Percentiles rank a stretch among this genome's conserved stretches.
phyloP scores from a whole-genome alignment of 257 asterid genomes.

The Solanum raphanifolium region DNA sequence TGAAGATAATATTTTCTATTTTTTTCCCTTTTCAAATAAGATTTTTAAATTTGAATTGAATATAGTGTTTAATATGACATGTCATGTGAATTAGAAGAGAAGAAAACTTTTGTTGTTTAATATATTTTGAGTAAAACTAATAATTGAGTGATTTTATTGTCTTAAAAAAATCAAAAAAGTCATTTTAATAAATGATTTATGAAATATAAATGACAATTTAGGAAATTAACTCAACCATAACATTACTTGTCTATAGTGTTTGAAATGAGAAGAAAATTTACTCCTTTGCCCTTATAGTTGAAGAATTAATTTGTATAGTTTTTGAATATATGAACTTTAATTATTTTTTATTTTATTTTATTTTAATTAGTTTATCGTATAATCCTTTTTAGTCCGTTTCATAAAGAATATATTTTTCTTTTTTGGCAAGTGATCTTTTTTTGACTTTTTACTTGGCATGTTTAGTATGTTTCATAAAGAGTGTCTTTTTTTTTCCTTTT shows the following conservation, averaged over 20 bases:
- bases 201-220: neutral
- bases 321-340: neutral
- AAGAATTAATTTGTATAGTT: neutral
- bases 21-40: neutral
- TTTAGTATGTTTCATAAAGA: no score
- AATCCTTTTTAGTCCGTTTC: no score
- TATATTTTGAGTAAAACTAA: no score
- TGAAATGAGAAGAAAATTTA: neutral
- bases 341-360: no score
- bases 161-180: neutral
- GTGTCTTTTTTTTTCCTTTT: no score
- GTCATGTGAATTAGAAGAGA: neutral
- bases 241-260: neutral
- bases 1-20: neutral
- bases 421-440: neutral
- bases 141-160: neutral
- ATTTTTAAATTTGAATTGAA: neutral
- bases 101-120: no score
- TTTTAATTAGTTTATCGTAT: no score
- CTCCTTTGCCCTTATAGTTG: neutral
- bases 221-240: no score
- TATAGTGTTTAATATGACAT: neutral
- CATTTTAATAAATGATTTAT: no score
- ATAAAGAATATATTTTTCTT: no score
- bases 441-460: neutral